Percentiles rank a stretch among this genome's conserved stretches.
These are phyloP conservation scores for Penicillium sp. DNA, from an alignment of 2,329 filamentous ascomycete genomes.

Conservation along the genomic window DNA sequence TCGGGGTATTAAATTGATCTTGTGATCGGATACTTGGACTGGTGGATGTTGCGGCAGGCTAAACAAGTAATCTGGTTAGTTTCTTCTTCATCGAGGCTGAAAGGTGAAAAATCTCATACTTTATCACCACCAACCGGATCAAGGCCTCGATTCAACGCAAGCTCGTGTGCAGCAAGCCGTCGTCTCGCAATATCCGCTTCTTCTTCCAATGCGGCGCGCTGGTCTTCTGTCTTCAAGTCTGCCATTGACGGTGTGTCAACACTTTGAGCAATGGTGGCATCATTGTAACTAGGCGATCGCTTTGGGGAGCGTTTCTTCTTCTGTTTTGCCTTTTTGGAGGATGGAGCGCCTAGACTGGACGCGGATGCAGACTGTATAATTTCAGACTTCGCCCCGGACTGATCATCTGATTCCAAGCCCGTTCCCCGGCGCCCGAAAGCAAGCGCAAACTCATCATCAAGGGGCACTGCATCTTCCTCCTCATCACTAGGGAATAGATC, in stretches of 20 bases:
- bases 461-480: slow-evolving; percentile 87
- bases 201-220: slow-evolving; percentile 54
- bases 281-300: slow-evolving; percentile 28
- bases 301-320: slow-evolving; percentile 34
- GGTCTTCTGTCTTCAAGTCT: slow-evolving; percentile 60
- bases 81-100: background rate
- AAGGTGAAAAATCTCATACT: slow-evolving; percentile 25
- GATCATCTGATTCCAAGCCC: slow-evolving; percentile 61
- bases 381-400: slow-evolving; percentile 63
- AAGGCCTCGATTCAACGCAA: slow-evolving; percentile 58
- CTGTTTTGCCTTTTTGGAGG: slow-evolving; percentile 46
- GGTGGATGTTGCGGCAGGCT: slow-evolving; percentile 10
- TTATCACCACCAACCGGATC: slow-evolving; percentile 25
- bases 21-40: slow-evolving; percentile 10
- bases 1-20: slow-evolving; percentile 6
- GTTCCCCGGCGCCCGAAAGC: slow-evolving; percentile 71
- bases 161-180: slow-evolving; percentile 54
- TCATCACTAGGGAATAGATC: slow-evolving; percentile 92
- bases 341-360: slow-evolving; percentile 47
- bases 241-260: slow-evolving; percentile 50
- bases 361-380: slow-evolving; percentile 44
- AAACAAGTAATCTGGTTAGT: slow-evolving; percentile 3
- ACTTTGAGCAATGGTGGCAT: slow-evolving; percentile 31
- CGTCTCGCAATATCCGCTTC: slow-evolving; percentile 56
- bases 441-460: slow-evolving; percentile 90